phyloP scores from a whole-genome alignment of 129 eudicot genomes.

The Centrapalus pauciflorus region DNA sequence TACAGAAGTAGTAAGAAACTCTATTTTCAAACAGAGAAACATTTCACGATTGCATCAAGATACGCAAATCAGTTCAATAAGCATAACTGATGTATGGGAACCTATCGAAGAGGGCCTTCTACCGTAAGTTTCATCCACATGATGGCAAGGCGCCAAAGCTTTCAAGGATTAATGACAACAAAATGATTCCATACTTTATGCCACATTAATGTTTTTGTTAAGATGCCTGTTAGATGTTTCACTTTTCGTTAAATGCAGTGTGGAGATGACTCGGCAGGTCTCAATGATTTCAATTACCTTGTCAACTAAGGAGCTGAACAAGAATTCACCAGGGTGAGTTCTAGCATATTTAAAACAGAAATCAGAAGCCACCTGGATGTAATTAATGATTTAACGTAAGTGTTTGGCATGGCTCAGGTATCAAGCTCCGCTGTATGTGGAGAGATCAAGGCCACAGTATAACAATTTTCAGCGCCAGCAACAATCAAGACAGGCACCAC shows the following conservation, averaged over 20 bases:
- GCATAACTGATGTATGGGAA: slow-evolving; percentile 87
- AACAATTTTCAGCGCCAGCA: slow-evolving; percentile 48
- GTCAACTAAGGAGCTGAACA: slow-evolving; percentile 81
- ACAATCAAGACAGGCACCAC: slow-evolving; percentile 59
- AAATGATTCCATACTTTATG: background rate
- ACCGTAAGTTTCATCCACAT: slow-evolving; percentile 55
- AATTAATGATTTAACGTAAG: slow-evolving; percentile 1
- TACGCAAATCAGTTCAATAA: slow-evolving; percentile 71
- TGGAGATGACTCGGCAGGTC: slow-evolving; percentile 95
- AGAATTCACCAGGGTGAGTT: slow-evolving; percentile 86
- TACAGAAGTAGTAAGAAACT: slow-evolving; percentile 3
- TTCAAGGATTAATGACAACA: background rate
- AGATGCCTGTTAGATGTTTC: slow-evolving; percentile 13
- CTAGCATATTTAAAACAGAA: slow-evolving; percentile 1
- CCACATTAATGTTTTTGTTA: background rate
- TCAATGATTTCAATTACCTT: slow-evolving; percentile 90
- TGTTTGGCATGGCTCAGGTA: slow-evolving; percentile 48
- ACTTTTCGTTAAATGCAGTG: slow-evolving; percentile 44
- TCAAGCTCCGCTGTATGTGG: slow-evolving; percentile 76
- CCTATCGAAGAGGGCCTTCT: slow-evolving; percentile 96
- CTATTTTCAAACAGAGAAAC: slow-evolving; percentile 56
- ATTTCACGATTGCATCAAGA: slow-evolving; percentile 80
- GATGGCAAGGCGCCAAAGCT: background rate
- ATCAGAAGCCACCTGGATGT: too few relatives aligned
- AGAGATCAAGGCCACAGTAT: slow-evolving; percentile 58